A percentile compares a stretch with the other conserved stretches of the same genome.
Conservation (phyloP, 768 basidiomycete species). For the Trametes meyenii region DNA sequence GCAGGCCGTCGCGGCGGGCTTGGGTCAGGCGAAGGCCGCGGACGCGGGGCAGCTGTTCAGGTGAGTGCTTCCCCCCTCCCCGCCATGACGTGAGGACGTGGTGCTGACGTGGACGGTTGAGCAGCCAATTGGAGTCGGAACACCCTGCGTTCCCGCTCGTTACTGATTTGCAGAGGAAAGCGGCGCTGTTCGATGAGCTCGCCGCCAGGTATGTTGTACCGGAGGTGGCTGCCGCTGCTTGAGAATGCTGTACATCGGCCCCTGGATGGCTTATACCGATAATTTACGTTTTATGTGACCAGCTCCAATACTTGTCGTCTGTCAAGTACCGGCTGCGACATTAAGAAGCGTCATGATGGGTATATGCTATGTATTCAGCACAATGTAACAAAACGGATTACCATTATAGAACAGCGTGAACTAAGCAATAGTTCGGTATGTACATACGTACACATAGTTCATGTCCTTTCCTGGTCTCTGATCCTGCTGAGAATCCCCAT, state of each 20-base stretch:
- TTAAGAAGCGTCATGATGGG: no score
- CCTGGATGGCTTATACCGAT: neutral
- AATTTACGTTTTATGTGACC: neutral
- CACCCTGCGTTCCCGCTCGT: constrained; percentile 74
- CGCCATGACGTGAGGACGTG: no score
- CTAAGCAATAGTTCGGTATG: no score
- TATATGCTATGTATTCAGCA: no score
- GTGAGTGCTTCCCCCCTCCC: constrained; percentile 52
- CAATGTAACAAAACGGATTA: no score
- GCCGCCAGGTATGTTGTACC: constrained; percentile 66
- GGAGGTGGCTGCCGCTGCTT: constrained; percentile 43
- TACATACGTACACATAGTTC: no score
- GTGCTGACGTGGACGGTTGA: neutral
- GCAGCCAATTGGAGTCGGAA: constrained; percentile 48
- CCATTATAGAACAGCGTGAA: no score
- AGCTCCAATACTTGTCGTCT: no score
- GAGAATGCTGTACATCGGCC: neutral
- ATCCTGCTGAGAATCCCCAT: no score
- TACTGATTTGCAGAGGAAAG: constrained; percentile 60
- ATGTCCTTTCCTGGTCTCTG: no score
- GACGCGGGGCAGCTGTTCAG: constrained; percentile 72
- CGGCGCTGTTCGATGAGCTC: constrained; percentile 62
- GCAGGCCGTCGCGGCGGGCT: constrained; percentile 61
- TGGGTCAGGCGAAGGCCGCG: constrained; percentile 54
- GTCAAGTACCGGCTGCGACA: no score